phyloP scores from a whole-genome alignment of 2,329 filamentous ascomycete species.

The Colletotrichum kahawae region DNA sequence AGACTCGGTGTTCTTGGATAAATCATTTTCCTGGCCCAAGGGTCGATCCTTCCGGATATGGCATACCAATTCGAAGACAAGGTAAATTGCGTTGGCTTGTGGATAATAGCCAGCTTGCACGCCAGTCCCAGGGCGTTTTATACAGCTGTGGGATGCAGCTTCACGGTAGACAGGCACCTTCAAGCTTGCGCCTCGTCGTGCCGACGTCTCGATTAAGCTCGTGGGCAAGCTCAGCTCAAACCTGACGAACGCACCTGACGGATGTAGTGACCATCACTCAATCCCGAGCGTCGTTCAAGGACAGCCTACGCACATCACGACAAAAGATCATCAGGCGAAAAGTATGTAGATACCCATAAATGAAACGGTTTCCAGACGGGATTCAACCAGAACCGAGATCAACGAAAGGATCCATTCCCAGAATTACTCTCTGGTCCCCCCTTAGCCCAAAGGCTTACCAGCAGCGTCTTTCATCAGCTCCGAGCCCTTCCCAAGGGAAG shows the following conservation, averaged over 20 bases:
- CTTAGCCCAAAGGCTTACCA: constrained; percentile 22
- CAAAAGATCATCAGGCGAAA: neutral
- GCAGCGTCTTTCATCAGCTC: constrained; percentile 21
- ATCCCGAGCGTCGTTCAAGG: too few relatives aligned
- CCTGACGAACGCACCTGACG: too few relatives aligned
- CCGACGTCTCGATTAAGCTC: too few relatives aligned
- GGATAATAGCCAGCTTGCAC: too few relatives aligned
- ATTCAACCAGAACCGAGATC: constrained; percentile 23
- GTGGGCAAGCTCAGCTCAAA: too few relatives aligned
- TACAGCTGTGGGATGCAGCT: too few relatives aligned
- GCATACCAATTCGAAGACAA: too few relatives aligned
- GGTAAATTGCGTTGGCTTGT: too few relatives aligned
- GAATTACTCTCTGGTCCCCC: constrained; percentile 23
- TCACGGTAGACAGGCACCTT: too few relatives aligned
- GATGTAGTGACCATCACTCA: too few relatives aligned
- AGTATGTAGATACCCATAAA: constrained; percentile 26
- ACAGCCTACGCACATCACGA: neutral
- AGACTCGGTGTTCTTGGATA: neutral
- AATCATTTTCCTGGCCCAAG: neutral
- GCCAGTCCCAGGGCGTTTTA: too few relatives aligned
- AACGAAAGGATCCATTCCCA: constrained; percentile 26
- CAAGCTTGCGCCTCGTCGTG: too few relatives aligned
- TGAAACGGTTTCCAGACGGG: constrained; percentile 25
- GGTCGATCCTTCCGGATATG: neutral
- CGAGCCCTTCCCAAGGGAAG: neutral